Evolutionary conservation across 305 asterid species (phyloP).

Genomic region (Euphrasia arctica): DNA sequence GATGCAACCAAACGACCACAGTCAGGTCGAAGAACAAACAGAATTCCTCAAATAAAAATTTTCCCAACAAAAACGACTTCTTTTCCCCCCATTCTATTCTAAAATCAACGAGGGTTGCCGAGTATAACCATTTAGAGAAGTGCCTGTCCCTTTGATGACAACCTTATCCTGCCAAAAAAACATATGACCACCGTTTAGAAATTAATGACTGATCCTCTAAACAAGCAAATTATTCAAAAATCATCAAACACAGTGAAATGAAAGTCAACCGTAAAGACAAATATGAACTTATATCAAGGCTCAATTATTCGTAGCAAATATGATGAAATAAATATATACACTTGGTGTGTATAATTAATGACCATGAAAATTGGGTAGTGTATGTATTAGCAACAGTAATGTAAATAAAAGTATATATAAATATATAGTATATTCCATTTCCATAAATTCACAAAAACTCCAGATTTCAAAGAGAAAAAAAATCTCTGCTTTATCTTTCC

Average conservation of each 20-base stretch:
- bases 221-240: constrained; percentile 22
- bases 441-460: constrained; percentile 16
- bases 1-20: constrained; percentile 38
- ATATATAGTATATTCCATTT: neutral
- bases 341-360: neutral
- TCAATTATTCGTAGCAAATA: constrained; percentile 21
- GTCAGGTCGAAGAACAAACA: constrained; percentile 34
- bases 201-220: constrained; percentile 22
- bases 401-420: constrained; percentile 23
- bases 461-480: constrained; percentile 21
- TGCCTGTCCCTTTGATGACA: constrained; percentile 60
- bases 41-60: constrained; percentile 27
- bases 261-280: constrained; percentile 8
- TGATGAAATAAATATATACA: neutral
- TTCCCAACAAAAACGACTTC: constrained; percentile 26
- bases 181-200: constrained; percentile 26
- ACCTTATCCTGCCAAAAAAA: constrained; percentile 33
- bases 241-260: constrained; percentile 8
- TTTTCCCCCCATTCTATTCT: constrained; percentile 6
- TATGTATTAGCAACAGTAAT: constrained; percentile 20
- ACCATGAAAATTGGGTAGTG: constrained; percentile 17
- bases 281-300: constrained; percentile 8
- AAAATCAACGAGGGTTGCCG: constrained; percentile 32
- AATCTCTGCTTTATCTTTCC: constrained; percentile 27
- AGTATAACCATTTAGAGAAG: constrained; percentile 59